phyloP scores from a whole-genome alignment of 2,329 filamentous ascomycete genomes.

The Pseudocercospora ulei region DNA sequence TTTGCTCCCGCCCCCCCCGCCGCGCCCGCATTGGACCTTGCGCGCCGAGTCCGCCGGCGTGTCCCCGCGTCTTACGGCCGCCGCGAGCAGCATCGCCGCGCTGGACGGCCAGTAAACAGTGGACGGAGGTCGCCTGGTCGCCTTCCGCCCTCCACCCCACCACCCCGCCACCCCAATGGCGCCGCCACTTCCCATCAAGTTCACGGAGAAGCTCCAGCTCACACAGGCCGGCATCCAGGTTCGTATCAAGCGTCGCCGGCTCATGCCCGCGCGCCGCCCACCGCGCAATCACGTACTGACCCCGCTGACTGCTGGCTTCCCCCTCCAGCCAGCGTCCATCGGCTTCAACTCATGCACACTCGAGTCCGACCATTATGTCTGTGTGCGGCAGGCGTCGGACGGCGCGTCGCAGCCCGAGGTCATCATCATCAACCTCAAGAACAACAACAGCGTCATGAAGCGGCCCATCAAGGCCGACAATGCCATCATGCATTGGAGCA shows the following conservation, averaged over 20 bases:
- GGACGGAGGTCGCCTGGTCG: conserved; percentile 25
- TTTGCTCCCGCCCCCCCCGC: conserved; percentile 28
- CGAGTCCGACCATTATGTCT: conserved; percentile 94
- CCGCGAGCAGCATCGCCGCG: conserved; percentile 23
- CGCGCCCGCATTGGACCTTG: conserved; percentile 11
- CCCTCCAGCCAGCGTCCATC: conserved; percentile 55
- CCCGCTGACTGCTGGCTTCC: conserved; percentile 19
- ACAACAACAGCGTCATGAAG: conserved; percentile 88
- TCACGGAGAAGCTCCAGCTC: conserved; percentile 74
- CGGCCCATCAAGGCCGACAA: conserved; percentile 97
- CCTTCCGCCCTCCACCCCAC: conserved; percentile 9
- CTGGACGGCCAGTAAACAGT: conserved; percentile 20
- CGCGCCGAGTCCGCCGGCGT: conserved; percentile 15
- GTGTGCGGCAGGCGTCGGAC: conserved; percentile 86
- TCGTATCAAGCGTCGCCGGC: conserved; percentile 26
- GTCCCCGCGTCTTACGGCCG: conserved; percentile 11
- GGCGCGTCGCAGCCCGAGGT: conserved; percentile 81
- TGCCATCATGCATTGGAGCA: conserved; percentile 98
- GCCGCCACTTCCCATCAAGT: conserved; percentile 79
- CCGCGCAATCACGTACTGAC: conserved; percentile 1
- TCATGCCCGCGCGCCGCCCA: conserved; percentile 1
- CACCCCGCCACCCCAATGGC: conserved; percentile 33
- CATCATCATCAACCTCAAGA: conserved; percentile 95
- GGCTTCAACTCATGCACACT: conserved; percentile 88
- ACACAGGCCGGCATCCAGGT: conserved; percentile 44